Evolutionary conservation across 2,329 filamentous ascomycete species (phyloP), one percentile per base, ranked within the genome.

Genomic region (Aspergillus chevalieri): DNA sequence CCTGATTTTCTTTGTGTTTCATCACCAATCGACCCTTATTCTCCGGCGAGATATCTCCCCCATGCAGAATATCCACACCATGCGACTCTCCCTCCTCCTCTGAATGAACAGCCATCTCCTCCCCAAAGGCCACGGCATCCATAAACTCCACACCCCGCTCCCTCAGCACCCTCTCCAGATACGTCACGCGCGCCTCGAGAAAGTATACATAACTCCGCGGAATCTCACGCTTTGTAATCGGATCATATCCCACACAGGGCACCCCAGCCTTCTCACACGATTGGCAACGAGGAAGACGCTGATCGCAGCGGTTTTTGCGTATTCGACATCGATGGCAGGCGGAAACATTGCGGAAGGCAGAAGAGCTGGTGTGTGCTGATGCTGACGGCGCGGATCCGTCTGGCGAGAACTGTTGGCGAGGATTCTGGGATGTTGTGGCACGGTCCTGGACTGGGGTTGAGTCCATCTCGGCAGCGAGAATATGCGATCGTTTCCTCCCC

Each of bases 201-300:
- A 95, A 97, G 72, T 87, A 95, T 44, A 97, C 89, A 74, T 97
- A 97, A 69, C 81, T 85, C 70, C 91, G 82, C 45, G 92, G 92
- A 51, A 97, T 95, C 72, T 96, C 90, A 65, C 88, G 85, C 77
- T 96, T 96, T 21, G 89, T 95, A 64, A 96, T 95, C 30, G 92
- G 91, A 66, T 97, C 92, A 69, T 95, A 96, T 54, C 92, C 92
- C 46, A 96, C 89, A 68, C 93, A 97, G 57, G 87, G 85, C 43
- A 94, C 88, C 51, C 82, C 81, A n/a, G 88, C 91, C 74, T 96
- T 96, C 67, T 91, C 89, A 71, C 92, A 97, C 59, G 88, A 89
- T 39, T 87, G 85, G 68, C 92, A 97, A 61, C 87, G 89, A 7
- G 92, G 92, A 53, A 97, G 78, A 57, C 86, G 85, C 77, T 96